A percentile compares a stretch with the other conserved stretches of the same genome.
phyloP scores from a whole-genome alignment of 768 basidiomycete species.

The Kondoa malvinella region DNA sequence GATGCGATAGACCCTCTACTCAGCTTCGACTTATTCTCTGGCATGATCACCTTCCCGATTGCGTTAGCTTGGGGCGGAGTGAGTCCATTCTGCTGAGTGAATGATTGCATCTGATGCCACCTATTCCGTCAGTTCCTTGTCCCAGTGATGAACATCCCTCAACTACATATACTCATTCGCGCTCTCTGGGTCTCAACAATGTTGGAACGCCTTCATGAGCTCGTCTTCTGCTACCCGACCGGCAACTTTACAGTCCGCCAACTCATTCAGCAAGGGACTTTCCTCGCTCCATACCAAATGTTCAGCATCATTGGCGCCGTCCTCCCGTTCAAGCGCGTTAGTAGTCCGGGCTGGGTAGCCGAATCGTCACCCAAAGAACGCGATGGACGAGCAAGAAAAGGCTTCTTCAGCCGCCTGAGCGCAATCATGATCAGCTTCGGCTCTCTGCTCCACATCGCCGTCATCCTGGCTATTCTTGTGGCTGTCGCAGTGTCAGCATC shows the following conservation, averaged over 20 bases:
- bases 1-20: slow-evolving; percentile 12
- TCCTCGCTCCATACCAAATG: slow-evolving; percentile 15
- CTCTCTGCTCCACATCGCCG: slow-evolving; percentile 10
- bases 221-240: slow-evolving; percentile 11
- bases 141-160: slow-evolving; percentile 9
- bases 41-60: slow-evolving; percentile 9
- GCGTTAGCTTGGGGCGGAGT: slow-evolving; percentile 10
- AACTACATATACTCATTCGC: slow-evolving; percentile 12
- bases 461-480: slow-evolving; percentile 6
- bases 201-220: slow-evolving; percentile 12
- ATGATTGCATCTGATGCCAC: neutral
- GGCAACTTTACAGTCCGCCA: slow-evolving; percentile 7
- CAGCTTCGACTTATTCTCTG: slow-evolving; percentile 12
- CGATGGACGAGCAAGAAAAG: slow-evolving; percentile 5
- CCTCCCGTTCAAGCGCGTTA: slow-evolving; percentile 8
- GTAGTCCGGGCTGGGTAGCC: slow-evolving; percentile 4
- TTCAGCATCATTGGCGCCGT: slow-evolving; percentile 9
- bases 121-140: neutral
- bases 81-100: slow-evolving; percentile 12
- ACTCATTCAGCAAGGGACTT: slow-evolving; percentile 10
- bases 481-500: slow-evolving; percentile 12
- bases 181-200: slow-evolving; percentile 7
- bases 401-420: slow-evolving; percentile 6
- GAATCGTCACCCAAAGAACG: slow-evolving; percentile 7
- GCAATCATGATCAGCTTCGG: slow-evolving; percentile 1